Evolutionary conservation across 1,139 yeast genomes (phyloP), one percentile per base, ranked within the genome.

Genomic region (Sugiyamaella neomexicana): DNA sequence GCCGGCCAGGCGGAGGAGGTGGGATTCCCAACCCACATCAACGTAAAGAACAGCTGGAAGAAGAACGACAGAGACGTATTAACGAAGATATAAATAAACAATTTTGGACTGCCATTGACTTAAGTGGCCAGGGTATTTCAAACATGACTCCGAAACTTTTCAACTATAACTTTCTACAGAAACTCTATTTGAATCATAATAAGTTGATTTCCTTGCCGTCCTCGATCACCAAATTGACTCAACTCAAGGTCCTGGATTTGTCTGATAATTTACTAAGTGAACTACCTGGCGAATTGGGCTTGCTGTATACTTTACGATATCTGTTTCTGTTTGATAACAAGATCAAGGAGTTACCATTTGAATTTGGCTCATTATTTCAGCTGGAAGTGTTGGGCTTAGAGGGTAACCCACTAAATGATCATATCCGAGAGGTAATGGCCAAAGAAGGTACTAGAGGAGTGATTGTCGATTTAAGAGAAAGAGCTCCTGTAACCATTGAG

Each of bases 101-200:
- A 72, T 79, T 87, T 65, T 95, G 99, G 99, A 87, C 96, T 54
- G 95, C 93, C 25, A 76, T 95, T 62, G 99, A 95, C 73, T 76
- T 93, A 61, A 83, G 95, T 62, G 97, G 97, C 55, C 96, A 93
- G 71, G 90, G 95, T 23, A 75, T 93, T 53, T 77, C 82, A 60
- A 80, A 81, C 58, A 65, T 91, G 44, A 82, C 90, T 13, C 82
- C 86, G 25, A 86, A 85, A 63, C 73, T 95, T 55, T 89, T 90
- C 75, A 83, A 83, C 50, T 95, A 90, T 70, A 81, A 81, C 58
- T 95, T 95, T 66, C 78, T 95, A 66, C 95, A 95, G 66, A 85
- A 93, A 58, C 78, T 95, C 55, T 93, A 87, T 68, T 75, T 95
- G 66, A 89, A 86, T 71, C 96, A 96, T 67, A 95, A 95, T 70